Evolutionary conservation across 345 rosid genomes (phyloP), one percentile per base, ranked within the genome.

Genomic region (Arabis hirsuta): DNA sequence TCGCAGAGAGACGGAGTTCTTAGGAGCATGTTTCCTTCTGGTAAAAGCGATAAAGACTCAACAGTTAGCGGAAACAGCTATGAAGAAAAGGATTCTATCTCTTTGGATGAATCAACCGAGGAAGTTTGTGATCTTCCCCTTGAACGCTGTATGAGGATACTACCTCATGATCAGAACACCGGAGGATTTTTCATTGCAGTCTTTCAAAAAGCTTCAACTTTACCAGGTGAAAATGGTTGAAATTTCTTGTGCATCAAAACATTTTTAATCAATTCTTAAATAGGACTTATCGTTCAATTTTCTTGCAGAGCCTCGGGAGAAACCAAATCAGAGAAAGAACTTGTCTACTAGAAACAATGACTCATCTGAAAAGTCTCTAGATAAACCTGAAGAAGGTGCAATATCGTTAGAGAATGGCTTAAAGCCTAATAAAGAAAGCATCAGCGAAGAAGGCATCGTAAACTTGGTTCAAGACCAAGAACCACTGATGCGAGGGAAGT

Each of bases 121-220:
- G 96, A 90, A 79, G 80, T 84, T 68, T 90, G 84, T 66, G 83
- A 80, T 81, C 91, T 90, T 48, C 94, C 94, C 10, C 84, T 95
- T 50, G 94, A 90, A 66, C 82, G 80, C 22, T 95, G 99, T 88
- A 73, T 90, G 85, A 91, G 98, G 84, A 86, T 95, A 79, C 63
- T 88, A 57, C 97, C 99, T 78, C 96, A 90, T 80, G 97, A 95
- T 87, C 99, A 95, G 81, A 95, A 91, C 80, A 81, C 87, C 8
- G 99, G 97, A 65, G 94, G 97, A 47, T 95, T 95, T 78, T 95
- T 95, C 78, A 81, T 95, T 62, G 98, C 97, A 36, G 92, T 92
- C 51, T 80, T 91, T 61, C 85, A 83, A 62, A 95, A 95, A 80
- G 72, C 84, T 73, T 91, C 87, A 54, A 71, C 86, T 45, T 77